A percentile compares a stretch with the other conserved stretches of the same genome.
These are phyloP conservation scores for Lentinula lateritia DNA, from an alignment of 768 basidiomycete species.

Conservation along the genomic window DNA sequence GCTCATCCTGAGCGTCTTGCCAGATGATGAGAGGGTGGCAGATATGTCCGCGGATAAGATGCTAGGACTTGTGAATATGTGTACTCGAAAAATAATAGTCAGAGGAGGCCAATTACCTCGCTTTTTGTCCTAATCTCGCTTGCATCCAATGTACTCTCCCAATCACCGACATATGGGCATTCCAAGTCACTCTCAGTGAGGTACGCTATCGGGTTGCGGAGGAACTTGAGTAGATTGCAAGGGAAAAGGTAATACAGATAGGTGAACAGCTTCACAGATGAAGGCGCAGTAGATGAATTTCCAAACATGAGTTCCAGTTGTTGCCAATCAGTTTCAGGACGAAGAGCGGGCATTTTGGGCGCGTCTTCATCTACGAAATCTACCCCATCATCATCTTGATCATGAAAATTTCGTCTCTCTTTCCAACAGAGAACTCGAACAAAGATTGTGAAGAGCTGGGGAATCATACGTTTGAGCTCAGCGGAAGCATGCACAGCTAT, in stretches of 20 bases:
- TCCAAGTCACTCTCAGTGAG: slow-evolving; percentile 43
- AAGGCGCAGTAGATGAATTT: slow-evolving; percentile 46
- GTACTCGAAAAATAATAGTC: not conserved
- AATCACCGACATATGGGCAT: slow-evolving; percentile 62
- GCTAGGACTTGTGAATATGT: slow-evolving; percentile 29
- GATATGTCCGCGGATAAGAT: slow-evolving; percentile 62
- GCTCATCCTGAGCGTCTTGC: slow-evolving; percentile 58
- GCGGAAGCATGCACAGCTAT: slow-evolving; percentile 60
- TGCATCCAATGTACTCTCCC: slow-evolving; percentile 67
- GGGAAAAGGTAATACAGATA: slow-evolving; percentile 88
- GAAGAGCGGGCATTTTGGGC: slow-evolving; percentile 33
- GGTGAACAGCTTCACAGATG: slow-evolving; percentile 65
- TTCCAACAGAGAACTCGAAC: slow-evolving; percentile 76
- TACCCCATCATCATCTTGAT: slow-evolving; percentile 1
- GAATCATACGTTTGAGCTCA: slow-evolving; percentile 54
- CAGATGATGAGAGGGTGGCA: slow-evolving; percentile 72
- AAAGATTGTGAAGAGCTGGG: slow-evolving; percentile 60
- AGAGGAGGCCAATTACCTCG: slow-evolving; percentile 43
- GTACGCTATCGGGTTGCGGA: slow-evolving; percentile 64
- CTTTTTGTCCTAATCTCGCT: slow-evolving; percentile 65
- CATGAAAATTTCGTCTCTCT: slow-evolving; percentile 29
- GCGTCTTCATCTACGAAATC: slow-evolving; percentile 26
- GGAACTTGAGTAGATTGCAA: slow-evolving; percentile 78
- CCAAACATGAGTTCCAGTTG: slow-evolving; percentile 59
- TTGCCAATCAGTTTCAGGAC: slow-evolving; percentile 62